These are phyloP conservation scores for Ceriops zippeliana DNA, from an alignment of 345 rosid genomes.

Conservation along the genomic window DNA sequence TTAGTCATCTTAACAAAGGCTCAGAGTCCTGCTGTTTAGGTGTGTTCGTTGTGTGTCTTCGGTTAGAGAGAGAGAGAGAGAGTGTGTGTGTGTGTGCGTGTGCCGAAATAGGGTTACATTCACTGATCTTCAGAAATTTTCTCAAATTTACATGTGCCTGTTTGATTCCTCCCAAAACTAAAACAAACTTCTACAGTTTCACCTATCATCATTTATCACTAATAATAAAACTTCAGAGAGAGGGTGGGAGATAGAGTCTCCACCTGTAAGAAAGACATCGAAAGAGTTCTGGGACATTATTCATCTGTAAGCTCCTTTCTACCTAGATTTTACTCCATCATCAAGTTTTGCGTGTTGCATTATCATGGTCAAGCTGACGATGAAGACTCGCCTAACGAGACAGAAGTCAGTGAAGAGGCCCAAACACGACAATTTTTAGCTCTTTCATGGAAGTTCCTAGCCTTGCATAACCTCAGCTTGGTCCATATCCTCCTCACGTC, in stretches of 20 bases:
- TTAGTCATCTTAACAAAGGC: no score
- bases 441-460: slow-evolving; percentile 66
- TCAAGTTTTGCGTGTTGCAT: background rate
- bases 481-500: slow-evolving; percentile 86
- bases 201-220: slow-evolving; percentile 18
- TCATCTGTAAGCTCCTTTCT: slow-evolving; percentile 22
- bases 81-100: background rate
- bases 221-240: background rate
- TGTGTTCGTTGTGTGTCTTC: no score
- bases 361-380: slow-evolving; percentile 46
- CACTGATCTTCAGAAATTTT: slow-evolving; percentile 14
- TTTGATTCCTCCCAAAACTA: slow-evolving; percentile 35
- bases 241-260: slow-evolving; percentile 3
- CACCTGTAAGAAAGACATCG: slow-evolving; percentile 16
- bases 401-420: slow-evolving; percentile 91
- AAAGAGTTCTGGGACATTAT: slow-evolving; percentile 15
- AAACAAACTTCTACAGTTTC: slow-evolving; percentile 29
- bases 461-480: slow-evolving; percentile 65
- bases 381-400: slow-evolving; percentile 73
- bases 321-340: slow-evolving; percentile 1
- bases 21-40: no score
- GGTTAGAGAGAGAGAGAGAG: background rate
- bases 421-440: slow-evolving; percentile 77
- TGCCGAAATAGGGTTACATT: background rate
- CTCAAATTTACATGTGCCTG: slow-evolving; percentile 59